Base-by-base conservation (phyloP, 1,139 yeast genomes). In the Nakaseomyces uthaithaninus region DNA sequence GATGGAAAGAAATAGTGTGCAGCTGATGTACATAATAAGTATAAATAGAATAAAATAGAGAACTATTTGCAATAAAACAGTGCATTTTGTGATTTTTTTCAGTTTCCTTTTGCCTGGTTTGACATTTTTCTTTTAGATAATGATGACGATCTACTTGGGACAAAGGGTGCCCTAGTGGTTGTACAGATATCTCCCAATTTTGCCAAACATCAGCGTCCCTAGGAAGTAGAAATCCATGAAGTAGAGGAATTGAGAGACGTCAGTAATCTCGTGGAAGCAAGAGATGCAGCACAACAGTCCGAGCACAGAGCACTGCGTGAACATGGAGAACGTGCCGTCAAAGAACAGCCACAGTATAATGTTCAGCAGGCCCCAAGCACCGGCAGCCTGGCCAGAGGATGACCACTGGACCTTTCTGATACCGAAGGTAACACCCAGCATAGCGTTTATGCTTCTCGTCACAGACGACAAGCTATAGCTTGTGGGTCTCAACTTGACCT, bases 361-460 rank as follows among this genome's bases (percentile, higher is more conserved):
- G 62, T 83, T 84, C 43, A 85, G 69, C 39, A 80, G 65, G 3
- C 82, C 72, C 86, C 94, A 84, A 5, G 81, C 73, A 35, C 76
- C 67, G 5, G 89, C 75, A 3, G 86, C 85, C 55, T 86, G 94
- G 34, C 80, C 63, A 15, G 85, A 74, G 0, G 87, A 76, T 33
- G 73, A 66, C 95, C 95, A 86, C 48, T 81, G 81, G 37, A 85
- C 71, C 51, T 81, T 81, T 47, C 93, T 74, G 35, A 87, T 74
- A 17, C 94, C 94, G 55, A 84, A 87, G 7, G 85, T 74, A 22
- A 89, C 75, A 3, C 96, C 96, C 46, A 87, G 64, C 52, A 87
- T 76, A 6, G 94, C 87, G 37, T 85, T 78, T 39, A 75, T 67
- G 28, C 84, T 74, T 46, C 94, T 72, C 45, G 77, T 58, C 27